phyloP scores from a whole-genome alignment of 495 filamentous ascomycete genomes.

The Ascodesmis nigricans region DNA sequence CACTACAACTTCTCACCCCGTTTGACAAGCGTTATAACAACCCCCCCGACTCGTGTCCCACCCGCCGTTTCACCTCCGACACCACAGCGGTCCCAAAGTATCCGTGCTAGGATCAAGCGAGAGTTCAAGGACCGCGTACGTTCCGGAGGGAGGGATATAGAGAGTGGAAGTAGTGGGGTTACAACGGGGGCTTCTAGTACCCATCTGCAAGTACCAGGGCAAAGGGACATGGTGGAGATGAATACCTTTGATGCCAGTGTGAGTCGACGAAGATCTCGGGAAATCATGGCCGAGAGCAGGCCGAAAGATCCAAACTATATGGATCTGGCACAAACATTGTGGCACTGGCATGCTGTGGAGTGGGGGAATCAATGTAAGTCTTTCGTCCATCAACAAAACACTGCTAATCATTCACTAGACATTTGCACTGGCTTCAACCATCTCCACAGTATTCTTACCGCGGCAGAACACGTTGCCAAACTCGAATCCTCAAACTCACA shows the following conservation, averaged over 20 bases:
- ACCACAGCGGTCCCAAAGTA: slow-evolving; percentile 2
- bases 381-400: background rate
- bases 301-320: slow-evolving; percentile 13
- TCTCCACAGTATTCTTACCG: slow-evolving; percentile 34
- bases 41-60: slow-evolving; percentile 5
- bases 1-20: slow-evolving; percentile 44
- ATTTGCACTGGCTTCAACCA: slow-evolving; percentile 69
- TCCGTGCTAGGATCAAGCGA: slow-evolving; percentile 3
- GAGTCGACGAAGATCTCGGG: too few species aligned
- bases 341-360: slow-evolving; percentile 23
- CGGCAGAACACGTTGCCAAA: slow-evolving; percentile 11
- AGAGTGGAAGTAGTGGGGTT: too few species aligned
- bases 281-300: too few species aligned
- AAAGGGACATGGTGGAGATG: too few species aligned
- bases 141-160: too few species aligned
- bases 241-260: too few species aligned
- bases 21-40: slow-evolving; percentile 18
- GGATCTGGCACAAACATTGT: slow-evolving; percentile 19
- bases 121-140: background rate
- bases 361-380: slow-evolving; percentile 22
- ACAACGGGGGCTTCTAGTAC: too few species aligned
- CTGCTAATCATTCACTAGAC: too few species aligned
- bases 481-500: background rate
- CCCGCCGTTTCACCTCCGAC: too few species aligned
- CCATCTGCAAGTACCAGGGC: too few species aligned